Percentiles rank a stretch among this genome's conserved stretches.
Evolutionary conservation across 179 eudicot genomes (phyloP).

Genomic region (Nepenthes alata): DNA sequence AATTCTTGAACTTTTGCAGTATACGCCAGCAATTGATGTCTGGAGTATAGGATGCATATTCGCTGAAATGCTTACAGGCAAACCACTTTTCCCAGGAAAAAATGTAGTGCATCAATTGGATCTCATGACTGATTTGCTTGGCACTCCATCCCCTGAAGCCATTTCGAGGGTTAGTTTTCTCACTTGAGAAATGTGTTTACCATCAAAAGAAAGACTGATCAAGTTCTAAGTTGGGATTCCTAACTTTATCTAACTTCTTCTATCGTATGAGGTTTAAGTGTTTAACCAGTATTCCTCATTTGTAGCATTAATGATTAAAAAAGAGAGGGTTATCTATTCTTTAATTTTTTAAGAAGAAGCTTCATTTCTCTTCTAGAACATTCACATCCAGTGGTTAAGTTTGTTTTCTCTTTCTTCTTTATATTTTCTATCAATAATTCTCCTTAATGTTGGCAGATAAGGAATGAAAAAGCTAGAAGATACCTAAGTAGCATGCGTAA

Average conservation of each 20-base stretch:
- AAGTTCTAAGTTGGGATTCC: too few species aligned
- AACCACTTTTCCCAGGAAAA: conserved; percentile 60
- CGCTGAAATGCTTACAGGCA: conserved; percentile 57
- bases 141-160: conserved; percentile 43
- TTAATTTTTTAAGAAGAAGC: too few species aligned
- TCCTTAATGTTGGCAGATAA: conserved; percentile 27
- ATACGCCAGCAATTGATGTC: conserved; percentile 59
- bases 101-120: conserved; percentile 63
- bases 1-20: conserved; percentile 23
- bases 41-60: conserved; percentile 78
- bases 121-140: conserved; percentile 57
- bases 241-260: too few species aligned
- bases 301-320: too few species aligned
- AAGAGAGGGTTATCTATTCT: too few species aligned
- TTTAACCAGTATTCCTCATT: too few species aligned
- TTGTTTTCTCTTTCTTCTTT: background rate
- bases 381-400: too few species aligned
- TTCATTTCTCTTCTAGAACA: too few species aligned
- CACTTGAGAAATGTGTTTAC: background rate
- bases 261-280: too few species aligned
- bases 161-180: conserved; percentile 40
- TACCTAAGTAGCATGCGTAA: conserved; percentile 42
- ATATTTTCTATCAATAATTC: background rate
- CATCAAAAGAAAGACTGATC: too few species aligned
- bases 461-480: conserved; percentile 55